Evolutionary conservation across 441 rosid species (phyloP), one percentile per base, ranked within the genome.

Genomic region (Populus tomentosa): DNA sequence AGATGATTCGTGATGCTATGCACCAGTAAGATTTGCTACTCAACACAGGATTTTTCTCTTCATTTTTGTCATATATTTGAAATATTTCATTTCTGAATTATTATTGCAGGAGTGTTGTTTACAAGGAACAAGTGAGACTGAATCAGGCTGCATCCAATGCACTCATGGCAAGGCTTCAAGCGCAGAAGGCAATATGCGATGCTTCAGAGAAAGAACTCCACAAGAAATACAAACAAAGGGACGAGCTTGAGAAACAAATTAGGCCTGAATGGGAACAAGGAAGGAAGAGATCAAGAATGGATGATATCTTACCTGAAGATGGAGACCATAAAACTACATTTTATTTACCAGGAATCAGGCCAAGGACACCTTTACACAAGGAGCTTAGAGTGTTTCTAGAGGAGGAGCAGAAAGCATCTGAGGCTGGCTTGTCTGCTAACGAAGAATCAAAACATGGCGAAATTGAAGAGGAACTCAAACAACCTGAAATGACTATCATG

Each of bases 1-100:
- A 92, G 89, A 94, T 95, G 99, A 94, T 95, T 74, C 89, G 97
- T 5, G 97, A 95, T 82, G 99, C 99, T 30, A 92, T 95, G 98
- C 99, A 95, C 87, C 98, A 94, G 98, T 95, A 90, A 88, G 97
- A 64, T 76, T 70, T 1, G 69, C 26, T 40, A 18, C 20, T 33
- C 59, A 70, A 32, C 69, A 42, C 53, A 21, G 21, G n/a, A 20
- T 56, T 59, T 40, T 73, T 76, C 33, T 21, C 30, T 28, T 28
- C 30, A 14, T 35, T 11, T 38, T 7, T 65, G 23, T 23, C 63
- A 40, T n/a, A 33, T 40, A 24, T 2, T 6, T 56, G 36, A 74
- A 62, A 53, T 0, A 20, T 24, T 33, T 23, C 53, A 14, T 21
- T 67, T 68, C 33, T 53, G 23, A 62, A 1, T 38, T 59, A 11